phyloP scores from a whole-genome alignment of 2,329 filamentous ascomycete genomes.

The Colletotrichum caudatum region DNA sequence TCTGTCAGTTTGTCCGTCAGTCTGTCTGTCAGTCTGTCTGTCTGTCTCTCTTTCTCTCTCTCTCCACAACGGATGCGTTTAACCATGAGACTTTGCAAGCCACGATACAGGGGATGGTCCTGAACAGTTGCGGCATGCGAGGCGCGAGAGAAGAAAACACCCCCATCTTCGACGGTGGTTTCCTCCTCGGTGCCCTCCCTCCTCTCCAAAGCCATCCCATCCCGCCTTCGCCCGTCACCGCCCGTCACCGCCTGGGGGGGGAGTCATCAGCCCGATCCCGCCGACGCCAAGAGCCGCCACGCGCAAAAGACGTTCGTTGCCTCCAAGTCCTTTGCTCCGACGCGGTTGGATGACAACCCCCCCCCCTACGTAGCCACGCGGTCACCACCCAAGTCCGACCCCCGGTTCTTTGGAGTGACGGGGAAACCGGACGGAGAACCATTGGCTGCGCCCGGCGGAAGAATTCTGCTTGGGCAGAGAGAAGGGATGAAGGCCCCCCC shows the following conservation, averaged over 20 bases:
- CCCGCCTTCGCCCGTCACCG: neutral
- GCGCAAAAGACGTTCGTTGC: neutral
- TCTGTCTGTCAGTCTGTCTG: no score
- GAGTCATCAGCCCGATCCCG: constrained; percentile 9
- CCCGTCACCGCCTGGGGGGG: no score
- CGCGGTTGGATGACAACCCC: neutral
- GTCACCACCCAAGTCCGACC: neutral
- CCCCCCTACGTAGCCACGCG: neutral
- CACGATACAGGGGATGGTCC: neutral
- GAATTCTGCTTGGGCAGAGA: constrained; percentile 38
- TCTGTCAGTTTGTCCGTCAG: no score
- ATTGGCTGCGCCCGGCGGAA: constrained; percentile 11
- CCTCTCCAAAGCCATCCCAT: neutral
- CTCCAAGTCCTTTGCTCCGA: neutral
- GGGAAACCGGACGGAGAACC: neutral
- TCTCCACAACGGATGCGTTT: neutral
- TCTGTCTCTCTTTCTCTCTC: no score
- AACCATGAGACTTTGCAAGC: neutral
- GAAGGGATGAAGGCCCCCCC: neutral
- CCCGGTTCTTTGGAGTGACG: neutral
- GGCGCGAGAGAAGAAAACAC: neutral
- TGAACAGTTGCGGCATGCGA: neutral
- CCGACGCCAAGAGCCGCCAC: constrained; percentile 1
- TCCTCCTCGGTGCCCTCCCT: neutral
- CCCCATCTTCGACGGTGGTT: neutral